Evolutionary conservation across 2,329 filamentous ascomycete species (phyloP), one percentile per base, ranked within the genome.

Genomic region (Aurifilum marmelostoma): DNA sequence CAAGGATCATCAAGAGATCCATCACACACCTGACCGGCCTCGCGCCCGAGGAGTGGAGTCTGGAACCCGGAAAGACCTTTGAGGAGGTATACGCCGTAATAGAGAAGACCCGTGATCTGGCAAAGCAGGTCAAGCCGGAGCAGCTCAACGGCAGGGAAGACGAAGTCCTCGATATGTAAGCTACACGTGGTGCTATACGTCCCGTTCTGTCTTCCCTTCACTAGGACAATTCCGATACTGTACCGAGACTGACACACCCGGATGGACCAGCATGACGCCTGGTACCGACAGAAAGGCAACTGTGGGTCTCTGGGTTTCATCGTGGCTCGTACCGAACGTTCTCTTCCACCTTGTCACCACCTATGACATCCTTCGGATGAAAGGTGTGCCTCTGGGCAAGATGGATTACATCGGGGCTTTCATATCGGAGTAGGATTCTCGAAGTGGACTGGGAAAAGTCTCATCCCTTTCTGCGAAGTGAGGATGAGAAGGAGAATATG

Each of bases 371-470:
- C 75, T 91, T 73, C 79, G 88, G 58, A 80, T 80, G 61, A 81
- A 85, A 75, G 88, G 87, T 0, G 85, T 90, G 34, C 82, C 82
- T 0, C n/a, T 91, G 18, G 87, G 86, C 2, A 89, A 89, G 77
- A 61, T 73, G 43, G 86, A 90, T 73, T 90, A 81, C 72, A 72
- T 88, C 69, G 24, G 21, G 12, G 59, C 52, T 54, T 73, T 73
- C 50, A 12, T 75, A 2, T 1, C 21, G 2, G 2, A 14, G 41
- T 43, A 50, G 34, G 16, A 34, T 4, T 6, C 2, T 24, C 7
- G 5, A 21, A 21, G 11, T 5, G 29, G 56, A 3, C 21, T 37
- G 8, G 11, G 12, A 14, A 14, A 16, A 18, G 52, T 32, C 52
- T 27, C 2, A 16, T 7, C 6, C 24, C 1, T 2, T 5, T 54